These are phyloP conservation scores for Rutstroemia sp. DNA, from an alignment of 2,329 filamentous ascomycete genomes.

Conservation along the genomic window DNA sequence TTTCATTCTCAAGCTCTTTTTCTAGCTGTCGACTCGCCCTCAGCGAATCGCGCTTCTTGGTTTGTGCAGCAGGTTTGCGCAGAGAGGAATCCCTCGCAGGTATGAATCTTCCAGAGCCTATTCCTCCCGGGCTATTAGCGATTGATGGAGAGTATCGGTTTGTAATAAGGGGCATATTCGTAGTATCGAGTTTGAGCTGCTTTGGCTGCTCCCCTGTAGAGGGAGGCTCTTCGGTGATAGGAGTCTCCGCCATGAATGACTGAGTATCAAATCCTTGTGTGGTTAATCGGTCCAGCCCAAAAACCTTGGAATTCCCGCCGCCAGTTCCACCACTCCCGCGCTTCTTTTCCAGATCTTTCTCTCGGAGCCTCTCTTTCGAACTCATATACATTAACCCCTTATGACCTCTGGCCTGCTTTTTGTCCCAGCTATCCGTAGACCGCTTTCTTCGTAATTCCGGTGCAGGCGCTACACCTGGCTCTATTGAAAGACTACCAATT, in stretches of 20 bases:
- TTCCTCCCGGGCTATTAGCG: slow-evolving; percentile 21
- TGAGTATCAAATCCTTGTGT: slow-evolving; percentile 24
- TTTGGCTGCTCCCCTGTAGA: neutral
- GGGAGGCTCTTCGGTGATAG: slow-evolving; percentile 42
- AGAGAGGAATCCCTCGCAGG: slow-evolving; percentile 63
- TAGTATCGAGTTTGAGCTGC: neutral
- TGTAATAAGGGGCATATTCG: neutral
- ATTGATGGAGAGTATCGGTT: slow-evolving; percentile 1
- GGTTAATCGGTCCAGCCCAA: slow-evolving; percentile 19
- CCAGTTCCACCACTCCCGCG: slow-evolving; percentile 38
- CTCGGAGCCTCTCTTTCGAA: slow-evolving; percentile 59
- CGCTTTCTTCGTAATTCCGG: slow-evolving; percentile 44
- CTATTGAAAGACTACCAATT: slow-evolving; percentile 57
- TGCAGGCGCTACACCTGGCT: slow-evolving; percentile 42
- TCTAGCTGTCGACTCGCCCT: slow-evolving; percentile 39
- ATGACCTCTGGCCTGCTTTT: slow-evolving; percentile 44
- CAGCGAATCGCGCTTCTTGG: slow-evolving; percentile 45
- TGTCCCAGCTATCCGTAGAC: slow-evolving; percentile 57
- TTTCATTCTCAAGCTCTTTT: slow-evolving; percentile 33
- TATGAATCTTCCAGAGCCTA: slow-evolving; percentile 41
- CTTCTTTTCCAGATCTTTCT: slow-evolving; percentile 55
- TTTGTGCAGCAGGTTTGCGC: slow-evolving; percentile 43
- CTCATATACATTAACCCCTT: slow-evolving; percentile 66
- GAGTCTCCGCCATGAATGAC: slow-evolving; percentile 29
- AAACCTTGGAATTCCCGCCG: slow-evolving; percentile 35